Percentiles rank a stretch among this genome's conserved stretches.
Evolutionary conservation across 1,284 basidiomycete genomes (phyloP).

Genomic region (Fistulina hepatica): DNA sequence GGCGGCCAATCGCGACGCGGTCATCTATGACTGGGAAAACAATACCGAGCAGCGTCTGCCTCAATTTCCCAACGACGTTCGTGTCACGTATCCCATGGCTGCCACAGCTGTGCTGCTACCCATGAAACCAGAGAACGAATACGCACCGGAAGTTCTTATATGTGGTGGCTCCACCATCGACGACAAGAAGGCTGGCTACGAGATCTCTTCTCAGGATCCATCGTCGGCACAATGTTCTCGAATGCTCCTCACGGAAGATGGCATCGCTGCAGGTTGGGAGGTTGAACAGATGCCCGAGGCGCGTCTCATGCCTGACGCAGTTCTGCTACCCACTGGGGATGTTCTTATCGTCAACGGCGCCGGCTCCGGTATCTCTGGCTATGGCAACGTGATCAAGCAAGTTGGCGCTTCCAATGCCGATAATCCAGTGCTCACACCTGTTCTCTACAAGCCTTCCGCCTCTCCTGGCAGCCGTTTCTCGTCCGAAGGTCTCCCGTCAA

Average conservation of each 20-base stretch:
- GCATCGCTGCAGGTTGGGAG: conserved; percentile 63
- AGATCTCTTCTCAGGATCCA: conserved; percentile 58
- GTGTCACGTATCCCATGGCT: conserved; percentile 75
- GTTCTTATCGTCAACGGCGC: conserved; percentile 73
- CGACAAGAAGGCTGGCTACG: conserved; percentile 46
- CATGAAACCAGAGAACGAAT: conserved; percentile 49
- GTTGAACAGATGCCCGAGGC: conserved; percentile 65
- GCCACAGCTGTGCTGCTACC: conserved; percentile 66
- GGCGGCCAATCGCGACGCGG: conserved; percentile 69
- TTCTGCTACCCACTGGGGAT: conserved; percentile 72
- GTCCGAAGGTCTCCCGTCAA: conserved; percentile 48
- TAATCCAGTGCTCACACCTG: conserved; percentile 62
- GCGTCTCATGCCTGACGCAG: conserved; percentile 71
- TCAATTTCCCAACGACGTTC: conserved; percentile 65
- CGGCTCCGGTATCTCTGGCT: conserved; percentile 68
- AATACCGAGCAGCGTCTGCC: conserved; percentile 60
- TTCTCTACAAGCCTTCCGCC: conserved; percentile 63
- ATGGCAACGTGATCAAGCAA: conserved; percentile 65
- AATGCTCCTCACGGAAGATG: conserved; percentile 50
- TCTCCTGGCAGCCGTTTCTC: conserved; percentile 54
- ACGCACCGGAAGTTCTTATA: conserved; percentile 60
- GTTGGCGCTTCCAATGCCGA: conserved; percentile 72
- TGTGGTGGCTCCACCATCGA: conserved; percentile 69
- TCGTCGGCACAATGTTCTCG: conserved; percentile 68
- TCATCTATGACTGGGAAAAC: conserved; percentile 66